Conservation (phyloP, 2,329 filamentous ascomycete genomes). For the Orbilia javanica region DNA sequence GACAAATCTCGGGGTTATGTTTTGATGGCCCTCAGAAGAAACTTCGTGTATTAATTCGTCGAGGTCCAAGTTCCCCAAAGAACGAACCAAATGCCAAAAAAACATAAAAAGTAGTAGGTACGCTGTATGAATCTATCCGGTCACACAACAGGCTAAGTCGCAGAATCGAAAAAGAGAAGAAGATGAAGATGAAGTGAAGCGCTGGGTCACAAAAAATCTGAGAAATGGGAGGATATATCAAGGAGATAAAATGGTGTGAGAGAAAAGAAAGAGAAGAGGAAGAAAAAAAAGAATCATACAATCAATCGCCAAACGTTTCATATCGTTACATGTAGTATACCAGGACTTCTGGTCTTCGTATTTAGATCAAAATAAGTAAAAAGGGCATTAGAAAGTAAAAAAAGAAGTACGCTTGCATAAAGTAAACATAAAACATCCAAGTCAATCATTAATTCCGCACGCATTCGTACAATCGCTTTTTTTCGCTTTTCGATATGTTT, state of each 20-base stretch:
- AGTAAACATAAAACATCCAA: slow-evolving; percentile 5
- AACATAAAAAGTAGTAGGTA: neutral
- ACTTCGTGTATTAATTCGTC: slow-evolving; percentile 3
- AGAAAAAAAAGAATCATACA: slow-evolving; percentile 15
- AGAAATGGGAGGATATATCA: slow-evolving; percentile 11
- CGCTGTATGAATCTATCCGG: slow-evolving; percentile 44
- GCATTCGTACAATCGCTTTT: slow-evolving; percentile 33
- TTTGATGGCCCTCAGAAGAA: neutral
- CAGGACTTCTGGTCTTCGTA: slow-evolving; percentile 3
- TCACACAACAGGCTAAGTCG: slow-evolving; percentile 37
- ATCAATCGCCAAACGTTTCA: slow-evolving; percentile 39
- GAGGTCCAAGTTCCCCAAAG: slow-evolving; percentile 12
- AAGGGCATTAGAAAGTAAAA: slow-evolving; percentile 15
- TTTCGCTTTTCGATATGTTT: slow-evolving; percentile 34
- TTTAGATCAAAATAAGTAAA: slow-evolving; percentile 19
- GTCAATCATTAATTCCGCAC: slow-evolving; percentile 15
- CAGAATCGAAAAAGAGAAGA: neutral
- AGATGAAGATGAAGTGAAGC: slow-evolving; percentile 2
- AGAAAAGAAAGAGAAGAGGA: slow-evolving; percentile 4
- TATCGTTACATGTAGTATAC: slow-evolving; percentile 39
- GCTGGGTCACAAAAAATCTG: neutral
- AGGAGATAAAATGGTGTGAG: slow-evolving; percentile 1
- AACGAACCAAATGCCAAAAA: neutral
- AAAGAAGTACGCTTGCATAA: slow-evolving; percentile 10
- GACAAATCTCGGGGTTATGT: neutral